Base-by-base conservation (phyloP, 495 filamentous ascomycete genomes). In the Talaromyces ruber region DNA sequence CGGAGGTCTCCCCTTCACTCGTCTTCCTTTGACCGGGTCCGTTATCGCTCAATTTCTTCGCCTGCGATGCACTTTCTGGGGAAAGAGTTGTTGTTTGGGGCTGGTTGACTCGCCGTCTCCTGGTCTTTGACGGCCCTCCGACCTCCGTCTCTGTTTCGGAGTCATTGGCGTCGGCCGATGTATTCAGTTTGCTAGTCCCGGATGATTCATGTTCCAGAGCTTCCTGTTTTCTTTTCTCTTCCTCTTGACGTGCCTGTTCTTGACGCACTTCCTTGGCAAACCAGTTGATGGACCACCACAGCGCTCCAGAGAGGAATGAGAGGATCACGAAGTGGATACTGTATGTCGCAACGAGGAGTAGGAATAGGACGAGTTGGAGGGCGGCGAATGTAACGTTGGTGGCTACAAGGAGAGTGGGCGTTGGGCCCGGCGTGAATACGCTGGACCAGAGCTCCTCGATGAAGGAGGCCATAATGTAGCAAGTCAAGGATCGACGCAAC, bases 271-370 rank as follows among this genome's bases (percentile, higher is more conserved):
- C 94, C 24, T 72, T 71, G 45, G 92, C 91, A 68, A 98, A 98
- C 94, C 94, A 98, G 76, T 97, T 97, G 74, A 98, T 96, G 22
- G 86, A 84, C 73, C 82, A 89, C 94, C 94, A 98, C 25, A 98
- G 81, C 0, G 90, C 88, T 1, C 75, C 92, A 43, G 84, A 90
- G 8, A 98, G 76, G 54, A 84, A 70, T 6, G 90, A 94, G 6
- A 98, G 80, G 57, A 90, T 79, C 58, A 90, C 65, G 67, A 98
- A 98, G 78, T 98, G 94, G 28, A 93, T 79, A 75, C 89, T 94
- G 73, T 87, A 85, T 5, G 94, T 98, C 32, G 84, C 88, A 59
- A 91, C 63, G 37, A 97, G 83, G 57, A 98, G 87, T 29, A 73
- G 67, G 63, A 92, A 72, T 63, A 98, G 84, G 30, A 96, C 79